Conservation (phyloP, 2,329 filamentous ascomycete species). For the Aspergillus terreus region DNA sequence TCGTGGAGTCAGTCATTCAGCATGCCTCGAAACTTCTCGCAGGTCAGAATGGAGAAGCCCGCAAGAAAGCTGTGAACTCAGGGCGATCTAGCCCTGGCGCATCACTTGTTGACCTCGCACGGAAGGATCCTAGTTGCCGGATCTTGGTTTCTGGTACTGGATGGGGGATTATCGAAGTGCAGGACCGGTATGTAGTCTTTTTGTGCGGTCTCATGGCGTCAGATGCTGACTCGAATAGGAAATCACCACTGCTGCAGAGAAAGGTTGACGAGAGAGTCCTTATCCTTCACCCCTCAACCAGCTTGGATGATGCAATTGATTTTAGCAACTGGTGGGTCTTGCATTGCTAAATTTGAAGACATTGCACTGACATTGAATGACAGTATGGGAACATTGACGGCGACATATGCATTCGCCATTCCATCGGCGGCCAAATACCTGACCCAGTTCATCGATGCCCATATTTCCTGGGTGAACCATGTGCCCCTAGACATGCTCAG, state of each 20-base stretch:
- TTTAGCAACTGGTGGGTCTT: slow-evolving; percentile 33
- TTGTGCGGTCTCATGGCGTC: slow-evolving; percentile 9
- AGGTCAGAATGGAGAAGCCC: slow-evolving; percentile 19
- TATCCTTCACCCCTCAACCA: slow-evolving; percentile 45
- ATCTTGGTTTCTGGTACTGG: slow-evolving; percentile 26
- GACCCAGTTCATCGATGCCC: slow-evolving; percentile 52
- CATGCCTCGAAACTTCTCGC: slow-evolving; percentile 28
- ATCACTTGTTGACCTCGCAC: slow-evolving; percentile 18
- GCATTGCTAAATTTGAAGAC: not conserved
- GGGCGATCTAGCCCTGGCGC: slow-evolving; percentile 10
- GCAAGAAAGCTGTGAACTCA: slow-evolving; percentile 11
- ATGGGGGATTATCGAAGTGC: slow-evolving; percentile 27
- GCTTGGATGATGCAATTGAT: slow-evolving; percentile 55
- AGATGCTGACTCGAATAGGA: slow-evolving; percentile 7
- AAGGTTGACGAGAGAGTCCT: slow-evolving; percentile 46
- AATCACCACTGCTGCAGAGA: slow-evolving; percentile 25
- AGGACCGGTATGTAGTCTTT: slow-evolving; percentile 18
- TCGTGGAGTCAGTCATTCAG: slow-evolving; percentile 48
- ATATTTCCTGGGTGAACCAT: slow-evolving; percentile 54
- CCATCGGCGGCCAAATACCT: slow-evolving; percentile 56
- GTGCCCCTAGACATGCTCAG: slow-evolving; percentile 53
- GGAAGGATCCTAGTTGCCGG: slow-evolving; percentile 23
- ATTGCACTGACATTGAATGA: not conserved
- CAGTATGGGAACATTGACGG: slow-evolving; percentile 35
- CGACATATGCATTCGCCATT: slow-evolving; percentile 53